Conservation (phyloP, 345 rosid species). For the Abelmoschus esculentus region DNA sequence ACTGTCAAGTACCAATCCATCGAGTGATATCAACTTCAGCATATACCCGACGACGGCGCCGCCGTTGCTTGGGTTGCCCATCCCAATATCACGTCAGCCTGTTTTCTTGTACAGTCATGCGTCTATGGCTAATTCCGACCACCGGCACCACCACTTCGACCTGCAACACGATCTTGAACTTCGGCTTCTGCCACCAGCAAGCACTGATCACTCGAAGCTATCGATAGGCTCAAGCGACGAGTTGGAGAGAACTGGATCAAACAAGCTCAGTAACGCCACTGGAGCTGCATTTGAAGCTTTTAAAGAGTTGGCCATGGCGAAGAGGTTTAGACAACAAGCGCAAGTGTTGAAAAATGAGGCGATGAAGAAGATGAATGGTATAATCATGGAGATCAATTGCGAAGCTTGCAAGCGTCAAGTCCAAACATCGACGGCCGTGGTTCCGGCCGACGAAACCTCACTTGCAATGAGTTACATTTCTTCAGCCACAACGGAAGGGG, state of each 20-base stretch:
- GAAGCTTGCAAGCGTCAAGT: slow-evolving; percentile 64
- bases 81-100: slow-evolving; percentile 18
- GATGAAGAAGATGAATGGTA: slow-evolving; percentile 48
- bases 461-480: slow-evolving; percentile 78
- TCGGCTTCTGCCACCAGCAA: slow-evolving; percentile 49
- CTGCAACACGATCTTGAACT: slow-evolving; percentile 55
- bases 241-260: neutral
- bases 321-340: slow-evolving; percentile 61
- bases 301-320: slow-evolving; percentile 53
- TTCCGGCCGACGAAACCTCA: slow-evolving; percentile 50
- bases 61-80: slow-evolving; percentile 18
- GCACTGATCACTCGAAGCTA: slow-evolving; percentile 36
- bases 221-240: slow-evolving; percentile 48
- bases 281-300: slow-evolving; percentile 31
- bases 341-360: slow-evolving; percentile 52
- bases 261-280: neutral
- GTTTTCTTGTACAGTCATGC: slow-evolving; percentile 19
- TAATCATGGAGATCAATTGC: slow-evolving; percentile 61
- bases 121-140: slow-evolving; percentile 11
- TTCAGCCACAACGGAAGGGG: slow-evolving; percentile 73
- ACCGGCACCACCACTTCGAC: slow-evolving; percentile 8
- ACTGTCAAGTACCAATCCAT: slow-evolving; percentile 66
- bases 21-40: slow-evolving; percentile 54
- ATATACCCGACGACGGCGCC: slow-evolving; percentile 14
- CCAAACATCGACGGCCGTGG: slow-evolving; percentile 25